Evolutionary conservation across 2,329 filamentous ascomycete genomes (phyloP), one percentile per base, ranked within the genome.

Genomic region (Orbilia blumenaviensis): DNA sequence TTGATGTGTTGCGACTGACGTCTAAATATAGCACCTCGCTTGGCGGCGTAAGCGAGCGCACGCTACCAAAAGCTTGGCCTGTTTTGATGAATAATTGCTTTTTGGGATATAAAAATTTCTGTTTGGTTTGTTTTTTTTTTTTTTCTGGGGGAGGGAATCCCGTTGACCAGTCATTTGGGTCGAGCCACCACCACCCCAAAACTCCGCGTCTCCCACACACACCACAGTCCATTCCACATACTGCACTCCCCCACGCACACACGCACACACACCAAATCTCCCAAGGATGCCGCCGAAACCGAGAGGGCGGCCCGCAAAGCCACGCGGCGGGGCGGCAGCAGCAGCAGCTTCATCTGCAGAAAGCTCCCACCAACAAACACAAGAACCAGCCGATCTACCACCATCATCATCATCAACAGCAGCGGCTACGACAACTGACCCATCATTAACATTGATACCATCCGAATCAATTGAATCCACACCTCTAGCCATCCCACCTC

Each of bases 401-500:
- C 2, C 42, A 14, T 23, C 18, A 14, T 50, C 63, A 23, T 9
- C 48, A 32, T 1, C 42, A 14, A 21, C 18, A 14, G 58, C 63
- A 2, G 60, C 54, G 32, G 29, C 54, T 38, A 38, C 4, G 52
- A 61, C n/a, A n/a, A n/a, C n/a, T n/a, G n/a, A n/a, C n/a, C n/a
- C n/a, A 8, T 9, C 58, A 18, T 46, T 38, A 18, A 8, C 52
- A 29, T 52, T 27, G 25, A 32, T 52, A 52, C 48, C 48, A 2
- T 56, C 29, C 29, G 64, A 48, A 34, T 7, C 42, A 25, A 50
- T 71, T 21, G 66, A 68, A 21, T 78, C 74, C 10, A 56, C 77
- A 38, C 72, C 77, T 10, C 58, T 64, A n/a, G 73, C 78, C 16
- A 79, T 79, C 48, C 78, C 79, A 7, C 79, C 79, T 9, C 79